Percentiles rank a stretch among this genome's conserved stretches.
Evolutionary conservation across 352 stramenopile genomes (phyloP).

Genomic region (Pythium volutum): DNA sequence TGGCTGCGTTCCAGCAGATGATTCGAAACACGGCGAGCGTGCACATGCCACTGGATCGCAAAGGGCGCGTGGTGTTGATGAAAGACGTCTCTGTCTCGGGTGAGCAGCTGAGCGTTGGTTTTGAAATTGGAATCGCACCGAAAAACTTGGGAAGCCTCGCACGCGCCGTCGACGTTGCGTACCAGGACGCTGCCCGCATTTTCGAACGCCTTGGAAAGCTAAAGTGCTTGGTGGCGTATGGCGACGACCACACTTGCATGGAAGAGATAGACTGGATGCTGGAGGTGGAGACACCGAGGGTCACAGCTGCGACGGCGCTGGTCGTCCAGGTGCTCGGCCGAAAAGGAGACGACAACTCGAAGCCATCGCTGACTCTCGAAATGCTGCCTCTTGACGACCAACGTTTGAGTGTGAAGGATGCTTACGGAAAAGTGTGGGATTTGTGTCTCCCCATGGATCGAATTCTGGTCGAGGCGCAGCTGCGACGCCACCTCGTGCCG

Average conservation of each 20-base stretch:
- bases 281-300: constrained; percentile 11
- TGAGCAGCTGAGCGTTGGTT: constrained; percentile 30
- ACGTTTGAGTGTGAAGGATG: constrained; percentile 37
- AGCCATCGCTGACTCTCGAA: constrained; percentile 35
- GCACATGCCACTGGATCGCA: constrained; percentile 36
- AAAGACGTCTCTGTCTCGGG: constrained; percentile 26
- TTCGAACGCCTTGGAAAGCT: constrained; percentile 26
- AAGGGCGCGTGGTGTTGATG: constrained; percentile 41
- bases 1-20: constrained; percentile 34
- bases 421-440: constrained; percentile 30
- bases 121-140: constrained; percentile 39
- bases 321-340: constrained; percentile 30
- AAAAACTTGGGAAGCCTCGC: constrained; percentile 40
- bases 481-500: constrained; percentile 42
- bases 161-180: constrained; percentile 29
- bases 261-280: constrained; percentile 19
- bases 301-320: constrained; percentile 9
- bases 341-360: constrained; percentile 20
- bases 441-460: constrained; percentile 41
- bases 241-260: background rate
- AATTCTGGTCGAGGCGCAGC: constrained; percentile 40
- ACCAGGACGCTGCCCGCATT: constrained; percentile 32
- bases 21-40: constrained; percentile 36
- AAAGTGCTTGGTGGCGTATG: constrained; percentile 5
- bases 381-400: constrained; percentile 48